phyloP scores from a whole-genome alignment of 202 grass and related monocot genomes.

The Alloteropsis angusta region DNA sequence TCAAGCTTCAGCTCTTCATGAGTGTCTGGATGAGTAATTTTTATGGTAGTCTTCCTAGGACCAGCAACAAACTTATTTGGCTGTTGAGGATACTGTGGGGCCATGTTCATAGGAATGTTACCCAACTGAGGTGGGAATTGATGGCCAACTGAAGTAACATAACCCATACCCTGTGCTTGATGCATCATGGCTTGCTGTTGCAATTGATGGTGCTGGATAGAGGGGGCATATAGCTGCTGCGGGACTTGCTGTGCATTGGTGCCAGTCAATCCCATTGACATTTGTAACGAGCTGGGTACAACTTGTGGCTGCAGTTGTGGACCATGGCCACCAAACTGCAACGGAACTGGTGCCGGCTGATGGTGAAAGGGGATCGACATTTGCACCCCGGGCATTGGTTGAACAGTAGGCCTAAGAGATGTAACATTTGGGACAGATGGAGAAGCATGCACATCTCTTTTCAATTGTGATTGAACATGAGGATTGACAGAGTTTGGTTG shows the following conservation, averaged over 20 bases:
- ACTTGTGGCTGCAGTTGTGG: constrained; percentile 49
- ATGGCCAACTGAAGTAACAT: constrained; percentile 42
- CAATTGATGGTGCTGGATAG: constrained; percentile 52
- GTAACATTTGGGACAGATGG: constrained; percentile 27
- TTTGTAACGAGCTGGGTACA: constrained; percentile 59
- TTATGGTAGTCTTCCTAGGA: constrained; percentile 51
- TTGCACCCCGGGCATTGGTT: constrained; percentile 40
- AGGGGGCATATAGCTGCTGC: constrained; percentile 53
- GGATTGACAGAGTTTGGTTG: constrained; percentile 40
- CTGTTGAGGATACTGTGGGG: constrained; percentile 50
- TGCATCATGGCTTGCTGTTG: constrained; percentile 74
- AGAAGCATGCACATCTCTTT: constrained; percentile 41
- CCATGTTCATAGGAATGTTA: constrained; percentile 38
- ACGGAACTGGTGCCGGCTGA: constrained; percentile 41
- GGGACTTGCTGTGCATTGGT: constrained; percentile 55
- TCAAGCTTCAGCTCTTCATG: constrained; percentile 78
- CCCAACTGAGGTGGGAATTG: constrained; percentile 52
- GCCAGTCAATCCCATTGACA: constrained; percentile 68
- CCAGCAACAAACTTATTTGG: constrained; percentile 29
- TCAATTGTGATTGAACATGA: constrained; percentile 50
- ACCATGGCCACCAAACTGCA: constrained; percentile 71
- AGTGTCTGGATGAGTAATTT: constrained; percentile 89
- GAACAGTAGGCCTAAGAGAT: constrained; percentile 40
- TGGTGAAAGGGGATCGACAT: constrained; percentile 52
- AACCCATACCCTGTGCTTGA: constrained; percentile 59